phyloP scores from a whole-genome alignment of 805 yeast genomes.

The Candida gorgasii region DNA sequence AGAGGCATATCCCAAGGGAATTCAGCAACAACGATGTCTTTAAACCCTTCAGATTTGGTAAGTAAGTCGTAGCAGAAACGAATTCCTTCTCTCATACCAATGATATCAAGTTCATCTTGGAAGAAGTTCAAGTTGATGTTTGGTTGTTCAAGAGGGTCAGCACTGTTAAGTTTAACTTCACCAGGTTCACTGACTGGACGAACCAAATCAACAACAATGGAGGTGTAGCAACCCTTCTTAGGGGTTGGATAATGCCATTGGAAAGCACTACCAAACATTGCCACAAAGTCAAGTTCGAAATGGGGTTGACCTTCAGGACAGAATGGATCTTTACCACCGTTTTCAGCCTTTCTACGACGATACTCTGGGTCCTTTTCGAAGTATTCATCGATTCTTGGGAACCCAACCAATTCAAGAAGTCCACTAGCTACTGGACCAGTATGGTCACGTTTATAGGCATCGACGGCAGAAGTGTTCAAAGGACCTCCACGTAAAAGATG shows the following conservation, averaged over 20 bases:
- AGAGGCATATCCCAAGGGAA: constrained; percentile 32
- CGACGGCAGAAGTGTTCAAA: constrained; percentile 15
- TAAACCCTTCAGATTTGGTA: constrained; percentile 28
- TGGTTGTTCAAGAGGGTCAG: constrained; percentile 24
- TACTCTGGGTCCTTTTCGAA: constrained; percentile 15
- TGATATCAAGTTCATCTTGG: constrained; percentile 29
- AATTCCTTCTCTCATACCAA: constrained; percentile 30
- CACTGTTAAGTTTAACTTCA: constrained; percentile 23
- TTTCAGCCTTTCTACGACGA: constrained; percentile 19
- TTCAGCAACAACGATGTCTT: constrained; percentile 26
- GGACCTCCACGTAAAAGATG: constrained; percentile 20
- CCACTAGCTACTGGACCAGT: constrained; percentile 23
- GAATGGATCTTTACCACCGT: constrained; percentile 24
- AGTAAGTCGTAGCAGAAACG: constrained; percentile 27
- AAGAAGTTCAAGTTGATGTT: constrained; percentile 25
- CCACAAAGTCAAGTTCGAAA: constrained; percentile 25
- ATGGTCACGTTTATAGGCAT: constrained; percentile 15
- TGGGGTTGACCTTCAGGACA: constrained; percentile 25
- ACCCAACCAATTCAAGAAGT: constrained; percentile 22
- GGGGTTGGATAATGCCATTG: constrained; percentile 29
- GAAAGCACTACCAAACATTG: constrained; percentile 25
- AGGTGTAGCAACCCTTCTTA: constrained; percentile 20
- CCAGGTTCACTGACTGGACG: constrained; percentile 27
- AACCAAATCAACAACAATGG: constrained; percentile 26
- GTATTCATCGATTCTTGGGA: constrained; percentile 25